A percentile compares a stretch with the other conserved stretches of the same genome.
Evolutionary conservation across 768 basidiomycete genomes (phyloP).

Genomic region (Amanita rubescens): DNA sequence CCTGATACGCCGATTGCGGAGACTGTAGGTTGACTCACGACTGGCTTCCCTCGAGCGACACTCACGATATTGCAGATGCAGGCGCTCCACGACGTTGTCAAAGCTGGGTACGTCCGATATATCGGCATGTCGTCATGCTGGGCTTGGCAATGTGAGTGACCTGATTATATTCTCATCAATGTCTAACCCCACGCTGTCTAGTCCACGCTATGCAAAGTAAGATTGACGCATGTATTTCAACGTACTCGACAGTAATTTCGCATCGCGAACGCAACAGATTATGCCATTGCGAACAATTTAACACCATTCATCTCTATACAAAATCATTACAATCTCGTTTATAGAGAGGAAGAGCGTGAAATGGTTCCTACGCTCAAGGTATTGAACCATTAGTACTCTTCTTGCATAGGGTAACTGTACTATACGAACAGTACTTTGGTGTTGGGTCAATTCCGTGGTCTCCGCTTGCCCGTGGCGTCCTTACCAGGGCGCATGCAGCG

Average conservation of each 20-base stretch:
- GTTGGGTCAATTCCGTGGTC: conserved; percentile 35
- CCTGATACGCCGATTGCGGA: conserved; percentile 33
- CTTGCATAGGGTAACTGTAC: background rate
- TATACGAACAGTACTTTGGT: conserved; percentile 33
- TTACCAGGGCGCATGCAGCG: conserved; percentile 9
- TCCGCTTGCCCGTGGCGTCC: too few relatives aligned
- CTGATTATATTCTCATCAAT: background rate
- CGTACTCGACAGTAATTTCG: background rate
- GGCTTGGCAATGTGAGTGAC: conserved; percentile 41
- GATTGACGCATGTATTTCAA: background rate
- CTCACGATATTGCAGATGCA: conserved; percentile 26
- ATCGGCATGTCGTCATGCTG: conserved; percentile 32
- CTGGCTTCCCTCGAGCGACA: background rate
- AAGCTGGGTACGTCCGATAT: conserved; percentile 37
- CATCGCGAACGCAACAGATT: conserved; percentile 29
- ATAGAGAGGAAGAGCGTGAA: conserved; percentile 58
- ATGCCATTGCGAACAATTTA: conserved; percentile 48
- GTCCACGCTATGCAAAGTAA: conserved; percentile 6
- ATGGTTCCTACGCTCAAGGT: conserved; percentile 55
- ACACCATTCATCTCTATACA: conserved; percentile 64
- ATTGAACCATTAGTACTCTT: background rate
- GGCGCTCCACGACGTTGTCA: conserved; percentile 40
- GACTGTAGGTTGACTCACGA: conserved; percentile 11
- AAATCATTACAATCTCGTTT: conserved; percentile 52
- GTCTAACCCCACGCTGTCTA: background rate